Evolutionary conservation across 139 green algal genomes (phyloP).

Genomic region (Parachlorella kessleri): DNA sequence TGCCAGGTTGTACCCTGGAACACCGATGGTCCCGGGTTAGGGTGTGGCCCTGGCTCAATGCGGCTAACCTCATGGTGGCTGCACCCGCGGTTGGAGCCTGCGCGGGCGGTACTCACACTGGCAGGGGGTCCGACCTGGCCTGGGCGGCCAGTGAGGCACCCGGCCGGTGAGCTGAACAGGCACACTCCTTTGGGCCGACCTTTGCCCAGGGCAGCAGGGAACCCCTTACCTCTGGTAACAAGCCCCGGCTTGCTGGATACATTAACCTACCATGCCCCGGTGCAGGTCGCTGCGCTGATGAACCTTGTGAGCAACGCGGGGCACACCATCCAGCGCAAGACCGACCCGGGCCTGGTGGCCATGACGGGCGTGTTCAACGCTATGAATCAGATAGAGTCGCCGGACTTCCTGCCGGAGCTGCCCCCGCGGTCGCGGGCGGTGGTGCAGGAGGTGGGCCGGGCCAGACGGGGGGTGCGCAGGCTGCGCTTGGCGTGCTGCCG

Average conservation of each 20-base stretch:
- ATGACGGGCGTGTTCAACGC: slow-evolving; percentile 34
- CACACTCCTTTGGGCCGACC: not conserved
- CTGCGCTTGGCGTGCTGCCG: not conserved
- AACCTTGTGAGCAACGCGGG: slow-evolving; percentile 20
- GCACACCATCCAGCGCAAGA: slow-evolving; percentile 19
- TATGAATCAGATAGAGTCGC: slow-evolving; percentile 29
- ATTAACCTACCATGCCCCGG: no score
- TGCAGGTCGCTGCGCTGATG: slow-evolving; percentile 19
- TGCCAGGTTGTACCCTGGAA: no score
- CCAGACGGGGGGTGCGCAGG: not conserved
- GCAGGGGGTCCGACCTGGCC: no score
- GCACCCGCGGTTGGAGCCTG: no score
- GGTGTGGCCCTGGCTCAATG: no score
- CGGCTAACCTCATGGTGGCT: no score
- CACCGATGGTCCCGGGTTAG: no score
- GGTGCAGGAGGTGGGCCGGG: slow-evolving; percentile 13
- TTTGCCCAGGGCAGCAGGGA: not conserved
- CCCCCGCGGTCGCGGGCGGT: slow-evolving; percentile 7
- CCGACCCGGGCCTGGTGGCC: slow-evolving; percentile 29
- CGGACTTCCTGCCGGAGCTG: slow-evolving; percentile 27
- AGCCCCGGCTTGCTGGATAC: no score
- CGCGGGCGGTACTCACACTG: no score
- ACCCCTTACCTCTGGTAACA: no score
- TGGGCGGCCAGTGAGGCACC: no score
- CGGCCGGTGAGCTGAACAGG: not conserved